Conservation (phyloP, 2,329 filamentous ascomycete genomes). For the Ophiostoma sp. region DNA sequence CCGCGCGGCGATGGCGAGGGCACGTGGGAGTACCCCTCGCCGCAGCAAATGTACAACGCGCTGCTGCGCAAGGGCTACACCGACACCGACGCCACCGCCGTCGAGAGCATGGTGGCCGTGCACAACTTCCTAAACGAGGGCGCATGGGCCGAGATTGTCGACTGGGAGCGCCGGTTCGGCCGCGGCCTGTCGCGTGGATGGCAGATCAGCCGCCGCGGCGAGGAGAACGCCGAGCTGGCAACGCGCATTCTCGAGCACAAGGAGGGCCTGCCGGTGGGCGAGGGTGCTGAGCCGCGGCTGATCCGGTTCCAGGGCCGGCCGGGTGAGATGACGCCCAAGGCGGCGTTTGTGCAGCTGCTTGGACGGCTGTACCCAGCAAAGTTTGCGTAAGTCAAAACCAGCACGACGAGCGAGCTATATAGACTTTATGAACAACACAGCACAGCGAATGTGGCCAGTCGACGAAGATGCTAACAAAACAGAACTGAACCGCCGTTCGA, state of each 20-base stretch:
- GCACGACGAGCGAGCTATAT: no score
- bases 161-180: slow-evolving; percentile 84
- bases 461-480: background rate
- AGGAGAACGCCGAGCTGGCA: slow-evolving; percentile 49
- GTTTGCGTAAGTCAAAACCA: slow-evolving; percentile 57
- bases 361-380: slow-evolving; percentile 72
- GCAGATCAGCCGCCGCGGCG: slow-evolving; percentile 67
- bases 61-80: slow-evolving; percentile 93
- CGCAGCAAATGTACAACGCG: slow-evolving; percentile 99
- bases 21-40: slow-evolving; percentile 96
- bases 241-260: slow-evolving; percentile 38
- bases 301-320: slow-evolving; percentile 85
- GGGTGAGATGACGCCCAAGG: slow-evolving; percentile 85
- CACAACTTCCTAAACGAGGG: slow-evolving; percentile 99
- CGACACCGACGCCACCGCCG: slow-evolving; percentile 86
- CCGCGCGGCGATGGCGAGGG: slow-evolving; percentile 72
- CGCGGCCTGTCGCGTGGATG: slow-evolving; percentile 67
- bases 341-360: slow-evolving; percentile 73
- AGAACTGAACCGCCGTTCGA: slow-evolving; percentile 86
- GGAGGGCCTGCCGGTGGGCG: slow-evolving; percentile 29
- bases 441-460: no score
- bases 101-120: slow-evolving; percentile 94
- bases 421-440: background rate
- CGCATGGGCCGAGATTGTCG: slow-evolving; percentile 90
- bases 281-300: slow-evolving; percentile 54